Conservation (phyloP, 768 basidiomycete genomes). For the Lactarius vividus region DNA sequence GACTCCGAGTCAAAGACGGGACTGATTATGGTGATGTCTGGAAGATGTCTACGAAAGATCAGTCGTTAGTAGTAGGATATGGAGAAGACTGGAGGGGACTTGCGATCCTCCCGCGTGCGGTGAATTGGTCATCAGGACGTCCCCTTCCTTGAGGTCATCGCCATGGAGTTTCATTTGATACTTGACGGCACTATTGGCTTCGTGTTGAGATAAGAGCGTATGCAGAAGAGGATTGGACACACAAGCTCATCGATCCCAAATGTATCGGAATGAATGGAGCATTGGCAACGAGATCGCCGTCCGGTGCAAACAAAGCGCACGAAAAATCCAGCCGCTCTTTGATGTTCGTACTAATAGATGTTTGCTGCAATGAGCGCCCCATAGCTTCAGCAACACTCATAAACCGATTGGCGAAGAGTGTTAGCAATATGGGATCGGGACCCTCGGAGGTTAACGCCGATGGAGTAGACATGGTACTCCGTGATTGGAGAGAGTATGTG, state of each 20-base stretch:
- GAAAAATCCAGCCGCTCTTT: conserved; percentile 95
- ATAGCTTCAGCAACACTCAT: conserved; percentile 98
- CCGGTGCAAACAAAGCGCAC: conserved; percentile 93
- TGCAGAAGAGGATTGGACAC: conserved; percentile 33
- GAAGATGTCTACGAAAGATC: conserved; percentile 53
- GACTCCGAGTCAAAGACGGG: conserved; percentile 74
- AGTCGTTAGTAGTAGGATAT: conserved; percentile 20
- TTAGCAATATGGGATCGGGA: conserved; percentile 84
- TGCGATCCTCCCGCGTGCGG: conserved; percentile 87
- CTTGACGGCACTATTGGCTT: conserved; percentile 62
- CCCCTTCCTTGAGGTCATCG: conserved; percentile 75
- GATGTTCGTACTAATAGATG: conserved; percentile 91
- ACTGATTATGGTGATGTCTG: conserved; percentile 91
- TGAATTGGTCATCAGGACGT: conserved; percentile 91
- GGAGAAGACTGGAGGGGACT: conserved; percentile 34
- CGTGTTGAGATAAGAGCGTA: background rate
- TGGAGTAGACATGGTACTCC: background rate
- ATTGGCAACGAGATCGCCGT: conserved; percentile 92
- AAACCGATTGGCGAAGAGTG: conserved; percentile 93
- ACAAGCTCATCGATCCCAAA: conserved; percentile 90
- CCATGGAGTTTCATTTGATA: conserved; percentile 83
- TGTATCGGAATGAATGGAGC: conserved; percentile 90
- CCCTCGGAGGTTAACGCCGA: conserved; percentile 31
- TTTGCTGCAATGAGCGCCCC: conserved; percentile 88
- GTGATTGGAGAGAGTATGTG: background rate